phyloP scores from a whole-genome alignment of 768 basidiomycete genomes.

The Lyophyllum shimeji region DNA sequence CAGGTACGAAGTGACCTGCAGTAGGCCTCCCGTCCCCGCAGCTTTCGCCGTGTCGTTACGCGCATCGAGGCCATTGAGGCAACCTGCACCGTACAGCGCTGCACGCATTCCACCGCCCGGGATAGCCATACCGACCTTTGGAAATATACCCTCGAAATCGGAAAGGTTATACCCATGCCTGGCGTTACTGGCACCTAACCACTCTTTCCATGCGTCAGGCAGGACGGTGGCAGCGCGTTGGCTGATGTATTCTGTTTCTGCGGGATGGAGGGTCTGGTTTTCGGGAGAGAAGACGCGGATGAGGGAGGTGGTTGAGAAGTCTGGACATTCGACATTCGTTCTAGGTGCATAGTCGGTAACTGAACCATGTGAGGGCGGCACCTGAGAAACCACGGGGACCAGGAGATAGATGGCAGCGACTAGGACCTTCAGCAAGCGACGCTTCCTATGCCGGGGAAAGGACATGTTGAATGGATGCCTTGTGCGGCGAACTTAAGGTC shows the following conservation, averaged over 20 bases:
- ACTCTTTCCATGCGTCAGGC: slow-evolving; percentile 52
- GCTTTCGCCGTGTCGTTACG: slow-evolving; percentile 57
- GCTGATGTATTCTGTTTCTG: slow-evolving; percentile 47
- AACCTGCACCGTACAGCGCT: slow-evolving; percentile 63
- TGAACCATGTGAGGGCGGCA: slow-evolving; percentile 24
- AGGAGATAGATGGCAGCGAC: slow-evolving; percentile 13
- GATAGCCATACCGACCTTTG: slow-evolving; percentile 61
- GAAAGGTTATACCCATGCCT: slow-evolving; percentile 52
- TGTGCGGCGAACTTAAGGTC: background rate
- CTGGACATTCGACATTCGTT: slow-evolving; percentile 49
- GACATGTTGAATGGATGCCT: background rate
- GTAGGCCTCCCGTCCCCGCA: slow-evolving; percentile 63
- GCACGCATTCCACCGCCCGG: slow-evolving; percentile 73
- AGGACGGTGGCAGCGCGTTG: slow-evolving; percentile 40
- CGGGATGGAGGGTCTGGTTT: slow-evolving; percentile 49
- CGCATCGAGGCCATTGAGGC: slow-evolving; percentile 58
- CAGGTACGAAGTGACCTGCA: slow-evolving; percentile 72
- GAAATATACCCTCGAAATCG: slow-evolving; percentile 38
- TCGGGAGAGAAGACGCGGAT: slow-evolving; percentile 51
- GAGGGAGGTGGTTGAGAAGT: slow-evolving; percentile 43
- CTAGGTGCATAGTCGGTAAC: slow-evolving; percentile 54
- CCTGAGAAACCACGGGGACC: slow-evolving; percentile 10
- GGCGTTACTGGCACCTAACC: slow-evolving; percentile 57
- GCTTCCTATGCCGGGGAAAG: background rate
- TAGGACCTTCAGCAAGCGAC: slow-evolving; percentile 3